Conservation (phyloP, 2,329 filamentous ascomycete genomes). For the Apiospora aurea region DNA sequence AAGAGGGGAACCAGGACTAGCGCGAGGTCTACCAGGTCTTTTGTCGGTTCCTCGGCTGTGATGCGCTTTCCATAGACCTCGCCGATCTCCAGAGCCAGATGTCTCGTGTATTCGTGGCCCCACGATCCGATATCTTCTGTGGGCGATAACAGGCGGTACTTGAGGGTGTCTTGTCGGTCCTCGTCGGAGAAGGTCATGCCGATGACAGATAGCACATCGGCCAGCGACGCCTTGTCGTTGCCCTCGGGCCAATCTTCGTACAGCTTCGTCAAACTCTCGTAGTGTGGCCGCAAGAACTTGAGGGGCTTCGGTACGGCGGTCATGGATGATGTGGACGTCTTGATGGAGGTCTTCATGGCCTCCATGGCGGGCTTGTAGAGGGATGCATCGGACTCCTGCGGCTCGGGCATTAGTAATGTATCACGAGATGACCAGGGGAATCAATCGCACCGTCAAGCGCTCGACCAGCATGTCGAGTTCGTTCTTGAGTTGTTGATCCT, state of each 20-base stretch:
- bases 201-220: slow-evolving; percentile 95
- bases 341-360: slow-evolving; percentile 97
- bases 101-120: slow-evolving; percentile 98
- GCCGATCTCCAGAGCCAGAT: slow-evolving; percentile 93
- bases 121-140: slow-evolving; percentile 94
- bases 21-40: slow-evolving; percentile 86
- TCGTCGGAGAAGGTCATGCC: slow-evolving; percentile 99
- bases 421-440: neutral
- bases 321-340: slow-evolving; percentile 99
- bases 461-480: slow-evolving; percentile 99
- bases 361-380: slow-evolving; percentile 94
- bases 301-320: slow-evolving; percentile 97
- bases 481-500: slow-evolving; percentile 97
- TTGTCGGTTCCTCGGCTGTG: slow-evolving; percentile 81
- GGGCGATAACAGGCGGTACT: slow-evolving; percentile 89
- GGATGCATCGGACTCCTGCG: slow-evolving; percentile 81
- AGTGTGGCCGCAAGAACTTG: slow-evolving; percentile 97
- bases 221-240: slow-evolving; percentile 86
- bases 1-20: slow-evolving; percentile 90
- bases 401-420: neutral
- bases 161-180: slow-evolving; percentile 92
- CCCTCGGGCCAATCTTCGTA: slow-evolving; percentile 90
- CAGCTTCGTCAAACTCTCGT: slow-evolving; percentile 84
- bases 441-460: slow-evolving; percentile 76
- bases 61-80: slow-evolving; percentile 91